phyloP scores from a whole-genome alignment of 2,329 filamentous ascomycete species.

The Furcasterigmium sp. region DNA sequence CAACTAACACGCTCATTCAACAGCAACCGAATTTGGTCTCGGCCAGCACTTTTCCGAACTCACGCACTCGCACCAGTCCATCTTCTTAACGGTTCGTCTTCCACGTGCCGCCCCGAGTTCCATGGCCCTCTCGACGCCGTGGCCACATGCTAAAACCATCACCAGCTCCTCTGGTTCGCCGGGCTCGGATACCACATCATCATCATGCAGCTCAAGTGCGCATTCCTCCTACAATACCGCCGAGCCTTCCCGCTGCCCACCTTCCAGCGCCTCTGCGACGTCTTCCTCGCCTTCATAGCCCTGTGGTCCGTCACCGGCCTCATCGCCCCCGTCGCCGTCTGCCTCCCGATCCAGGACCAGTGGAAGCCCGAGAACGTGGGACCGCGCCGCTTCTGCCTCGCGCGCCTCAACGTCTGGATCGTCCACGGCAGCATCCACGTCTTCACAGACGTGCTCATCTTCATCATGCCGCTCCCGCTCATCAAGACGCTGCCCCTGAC shows the following conservation, averaged over 20 bases:
- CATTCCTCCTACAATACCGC: conserved; percentile 30
- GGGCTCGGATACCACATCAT: conserved; percentile 18
- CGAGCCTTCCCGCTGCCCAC: conserved; percentile 18
- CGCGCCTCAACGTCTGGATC: background rate
- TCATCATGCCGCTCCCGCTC: conserved; percentile 10
- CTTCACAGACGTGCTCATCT: conserved; percentile 11
- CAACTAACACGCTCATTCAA: background rate
- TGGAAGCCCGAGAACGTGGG: background rate
- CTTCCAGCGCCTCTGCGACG: conserved; percentile 10
- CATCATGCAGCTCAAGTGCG: conserved; percentile 24
- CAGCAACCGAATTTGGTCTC: background rate
- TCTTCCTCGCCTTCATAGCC: conserved; percentile 8
- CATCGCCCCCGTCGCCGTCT: background rate
- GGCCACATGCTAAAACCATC: background rate
- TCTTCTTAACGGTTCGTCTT: background rate
- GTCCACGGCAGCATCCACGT: conserved; percentile 8
- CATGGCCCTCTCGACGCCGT: background rate
- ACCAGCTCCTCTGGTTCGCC: background rate
- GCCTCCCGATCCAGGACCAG: background rate
- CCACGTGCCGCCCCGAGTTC: no score
- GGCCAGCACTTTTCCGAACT: background rate
- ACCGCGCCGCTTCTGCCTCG: no score
- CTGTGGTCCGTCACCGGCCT: conserved; percentile 6
- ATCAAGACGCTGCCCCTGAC: conserved; percentile 5
- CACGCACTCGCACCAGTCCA: background rate